Percentiles rank a stretch among this genome's conserved stretches.
Conservation (phyloP, 345 rosid species). For the Physaria fendleri region DNA sequence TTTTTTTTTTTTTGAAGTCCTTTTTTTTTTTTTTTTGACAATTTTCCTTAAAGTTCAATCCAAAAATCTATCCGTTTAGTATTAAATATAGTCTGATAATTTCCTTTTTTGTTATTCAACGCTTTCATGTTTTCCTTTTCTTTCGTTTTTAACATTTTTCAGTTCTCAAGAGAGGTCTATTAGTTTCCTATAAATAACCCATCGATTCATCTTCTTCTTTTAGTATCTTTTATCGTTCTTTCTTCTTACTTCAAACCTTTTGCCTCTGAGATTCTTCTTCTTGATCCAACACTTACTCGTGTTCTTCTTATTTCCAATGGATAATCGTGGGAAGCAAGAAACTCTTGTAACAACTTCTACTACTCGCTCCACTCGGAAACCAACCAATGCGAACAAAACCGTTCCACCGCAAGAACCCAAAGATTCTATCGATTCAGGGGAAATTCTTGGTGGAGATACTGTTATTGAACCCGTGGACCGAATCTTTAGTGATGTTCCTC, state of each 20-base stretch:
- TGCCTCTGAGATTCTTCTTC: neutral
- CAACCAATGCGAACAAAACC: neutral
- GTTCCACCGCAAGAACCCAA: neutral
- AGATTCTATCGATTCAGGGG: constrained; percentile 31
- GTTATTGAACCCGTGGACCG: neutral
- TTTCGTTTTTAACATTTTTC: too few relatives aligned
- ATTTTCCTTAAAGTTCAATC: too few relatives aligned
- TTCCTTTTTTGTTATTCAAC: too few relatives aligned
- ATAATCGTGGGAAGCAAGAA: constrained; percentile 42
- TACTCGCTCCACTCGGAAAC: neutral
- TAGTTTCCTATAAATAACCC: too few relatives aligned
- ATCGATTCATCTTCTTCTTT: neutral
- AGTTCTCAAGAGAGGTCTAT: too few relatives aligned
- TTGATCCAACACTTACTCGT: too few relatives aligned
- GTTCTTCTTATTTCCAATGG: constrained; percentile 26
- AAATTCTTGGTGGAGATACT: neutral
- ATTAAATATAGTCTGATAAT: too few relatives aligned
- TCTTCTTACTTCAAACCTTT: neutral
- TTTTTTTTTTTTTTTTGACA: too few relatives aligned
- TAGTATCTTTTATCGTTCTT: neutral
- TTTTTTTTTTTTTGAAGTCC: too few relatives aligned
- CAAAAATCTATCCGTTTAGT: too few relatives aligned
- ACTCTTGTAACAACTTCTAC: neutral
- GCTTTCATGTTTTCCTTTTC: too few relatives aligned
- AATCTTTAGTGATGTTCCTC: neutral